Base-by-base conservation (phyloP, 805 yeast genomes). In the Debaryomyces maramus region DNA sequence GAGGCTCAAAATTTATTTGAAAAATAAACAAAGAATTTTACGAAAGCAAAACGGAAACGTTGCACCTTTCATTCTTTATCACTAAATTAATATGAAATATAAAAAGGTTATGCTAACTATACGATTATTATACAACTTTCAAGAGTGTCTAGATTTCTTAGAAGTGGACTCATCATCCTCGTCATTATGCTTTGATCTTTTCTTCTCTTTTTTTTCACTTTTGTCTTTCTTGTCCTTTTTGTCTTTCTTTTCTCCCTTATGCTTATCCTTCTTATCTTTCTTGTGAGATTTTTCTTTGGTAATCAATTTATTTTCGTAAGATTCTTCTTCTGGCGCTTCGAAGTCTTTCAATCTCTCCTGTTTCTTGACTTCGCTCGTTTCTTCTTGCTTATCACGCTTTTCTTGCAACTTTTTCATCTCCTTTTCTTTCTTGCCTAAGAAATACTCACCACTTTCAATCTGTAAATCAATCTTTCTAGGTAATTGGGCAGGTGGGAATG, bases 381-480 rank as follows among this genome's bases (percentile, higher is more conserved):
- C 88, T 38, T 76, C 83, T 60, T 90, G 95, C 53, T 85, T 80
- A 39, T 81, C 87, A 48, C 81, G 78, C 75, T 88, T 87, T 56
- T 85, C 90, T 41, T 81, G 83, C 46, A 83, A 69, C 48, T 81
- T 80, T 62, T 78, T 82, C 50, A 72, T 67, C 44, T 79, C 83
- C 72, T 88, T 88, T 56, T 90, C 96, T 55, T 73, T 79, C 71
- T 88, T 85, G 45, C 88, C 86, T 69, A 93, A 74, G 80, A 93
- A 93, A 69, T 88, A 93, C 65, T 93, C 99, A 79, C 99, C 99
- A 72, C 95, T 83, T 66, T 93, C 99, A 65, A 93, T 89, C 71
- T 89, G 95, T 61, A 90, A 72, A 78, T 93, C 99, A 65, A 93
- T 75, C 86, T 93, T 90, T 74, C 98, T 85, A 58, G 98, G 99